Evolutionary conservation across 495 filamentous ascomycete genomes (phyloP).

Genomic region (Neurospora discreta): DNA sequence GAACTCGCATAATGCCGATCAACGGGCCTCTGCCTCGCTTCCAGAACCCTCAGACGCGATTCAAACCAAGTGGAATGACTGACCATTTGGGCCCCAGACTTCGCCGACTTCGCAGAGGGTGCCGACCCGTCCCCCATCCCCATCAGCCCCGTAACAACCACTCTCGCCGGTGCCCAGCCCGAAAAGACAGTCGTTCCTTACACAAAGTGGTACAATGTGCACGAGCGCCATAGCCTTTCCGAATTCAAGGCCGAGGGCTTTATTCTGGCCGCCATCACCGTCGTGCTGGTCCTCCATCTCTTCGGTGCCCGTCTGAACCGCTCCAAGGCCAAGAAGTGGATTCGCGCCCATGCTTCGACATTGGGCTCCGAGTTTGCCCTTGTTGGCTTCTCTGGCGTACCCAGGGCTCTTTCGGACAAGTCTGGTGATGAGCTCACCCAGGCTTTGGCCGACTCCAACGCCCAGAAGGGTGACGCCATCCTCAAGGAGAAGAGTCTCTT

Average conservation of each 20-base stretch:
- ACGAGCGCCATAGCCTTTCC: constrained; percentile 67
- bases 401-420: constrained; percentile 24
- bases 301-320: constrained; percentile 76
- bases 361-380: constrained; percentile 74
- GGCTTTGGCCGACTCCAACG: constrained; percentile 20
- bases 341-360: constrained; percentile 56
- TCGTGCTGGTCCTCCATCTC: constrained; percentile 69
- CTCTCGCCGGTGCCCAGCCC: constrained; percentile 32
- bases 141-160: constrained; percentile 18
- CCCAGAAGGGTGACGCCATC: constrained; percentile 40
- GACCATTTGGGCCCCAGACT: constrained; percentile 40
- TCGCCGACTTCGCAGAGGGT: constrained; percentile 66
- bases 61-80: background rate
- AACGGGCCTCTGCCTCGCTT: background rate
- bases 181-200: constrained; percentile 48
- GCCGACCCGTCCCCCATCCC: constrained; percentile 47
- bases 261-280: constrained; percentile 59
- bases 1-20: background rate
- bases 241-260: constrained; percentile 86
- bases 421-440: constrained; percentile 31
- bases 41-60: too few species aligned
- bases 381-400: constrained; percentile 61
- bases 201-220: constrained; percentile 94
- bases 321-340: constrained; percentile 69
- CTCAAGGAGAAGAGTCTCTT: constrained; percentile 74